These are phyloP conservation scores for Phytopythium delawarense DNA, from an alignment of 352 stramenopile genomes.

Conservation along the genomic window DNA sequence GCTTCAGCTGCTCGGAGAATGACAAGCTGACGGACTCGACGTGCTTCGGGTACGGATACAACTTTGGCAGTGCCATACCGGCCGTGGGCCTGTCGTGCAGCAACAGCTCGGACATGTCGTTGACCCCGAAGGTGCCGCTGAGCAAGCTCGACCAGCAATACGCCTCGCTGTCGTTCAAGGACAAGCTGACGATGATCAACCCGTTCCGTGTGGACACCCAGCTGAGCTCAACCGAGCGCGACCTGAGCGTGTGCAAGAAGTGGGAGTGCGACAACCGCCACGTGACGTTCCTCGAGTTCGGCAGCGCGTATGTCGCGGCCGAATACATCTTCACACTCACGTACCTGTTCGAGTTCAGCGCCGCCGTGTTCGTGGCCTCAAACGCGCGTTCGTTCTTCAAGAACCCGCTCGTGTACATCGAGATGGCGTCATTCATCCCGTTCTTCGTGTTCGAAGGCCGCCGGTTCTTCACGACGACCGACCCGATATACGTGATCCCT, in stretches of 20 bases:
- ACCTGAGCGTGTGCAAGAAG: slow-evolving; percentile 59
- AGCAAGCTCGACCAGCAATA: slow-evolving; percentile 2
- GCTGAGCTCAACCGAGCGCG: slow-evolving; percentile 29
- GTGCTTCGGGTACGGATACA: slow-evolving; percentile 54
- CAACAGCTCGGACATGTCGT: slow-evolving; percentile 19
- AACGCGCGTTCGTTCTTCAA: slow-evolving; percentile 47
- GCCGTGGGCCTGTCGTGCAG: slow-evolving; percentile 44
- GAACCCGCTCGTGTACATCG: slow-evolving; percentile 61
- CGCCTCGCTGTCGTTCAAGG: slow-evolving; percentile 11
- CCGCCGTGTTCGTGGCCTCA: slow-evolving; percentile 33
- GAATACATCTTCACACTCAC: slow-evolving; percentile 72
- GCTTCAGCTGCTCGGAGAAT: slow-evolving; percentile 38
- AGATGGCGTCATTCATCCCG: slow-evolving; percentile 64
- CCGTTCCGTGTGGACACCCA: slow-evolving; percentile 48
- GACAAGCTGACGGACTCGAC: slow-evolving; percentile 33
- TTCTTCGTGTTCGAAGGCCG: slow-evolving; percentile 60
- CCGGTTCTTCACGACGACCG: slow-evolving; percentile 23
- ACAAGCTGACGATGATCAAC: slow-evolving; percentile 31
- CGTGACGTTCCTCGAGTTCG: slow-evolving; percentile 70
- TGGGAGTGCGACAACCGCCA: slow-evolving; percentile 75
- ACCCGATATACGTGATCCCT: slow-evolving; percentile 62
- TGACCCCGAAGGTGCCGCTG: slow-evolving; percentile 3
- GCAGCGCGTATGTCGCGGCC: slow-evolving; percentile 37
- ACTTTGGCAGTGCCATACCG: slow-evolving; percentile 37
- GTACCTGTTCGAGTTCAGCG: slow-evolving; percentile 53